Conservation (phyloP, 2,329 filamentous ascomycete species). For the Botrytis galanthina region DNA sequence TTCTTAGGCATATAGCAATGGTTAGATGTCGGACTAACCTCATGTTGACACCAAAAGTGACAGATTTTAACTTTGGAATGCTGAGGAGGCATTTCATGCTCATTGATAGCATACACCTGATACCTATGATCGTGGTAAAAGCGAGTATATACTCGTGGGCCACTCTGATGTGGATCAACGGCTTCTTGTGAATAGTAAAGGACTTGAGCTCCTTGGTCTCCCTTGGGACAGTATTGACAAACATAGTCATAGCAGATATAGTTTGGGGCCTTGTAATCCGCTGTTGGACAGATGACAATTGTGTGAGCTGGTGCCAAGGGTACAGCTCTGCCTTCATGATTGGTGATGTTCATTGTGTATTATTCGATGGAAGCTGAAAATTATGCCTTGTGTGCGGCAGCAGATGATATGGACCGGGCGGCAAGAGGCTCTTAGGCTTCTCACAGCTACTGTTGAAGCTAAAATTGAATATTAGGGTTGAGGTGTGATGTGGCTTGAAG, state of each 20-base stretch:
- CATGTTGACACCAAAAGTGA: constrained; percentile 6
- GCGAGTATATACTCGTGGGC: neutral
- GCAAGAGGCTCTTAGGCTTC: neutral
- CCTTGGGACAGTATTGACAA: neutral
- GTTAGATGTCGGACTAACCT: neutral
- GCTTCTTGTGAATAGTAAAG: neutral
- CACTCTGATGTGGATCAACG: neutral
- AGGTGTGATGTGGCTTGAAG: too few species aligned
- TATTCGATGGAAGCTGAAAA: neutral
- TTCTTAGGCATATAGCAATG: too few species aligned
- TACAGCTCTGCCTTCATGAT: neutral
- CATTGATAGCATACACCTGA: neutral
- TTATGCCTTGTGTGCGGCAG: neutral
- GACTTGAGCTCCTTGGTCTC: neutral
- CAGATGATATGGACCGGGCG: neutral
- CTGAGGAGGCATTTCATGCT: constrained; percentile 2
- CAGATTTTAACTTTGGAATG: neutral
- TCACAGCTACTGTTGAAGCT: neutral
- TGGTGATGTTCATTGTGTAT: neutral
- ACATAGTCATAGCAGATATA: neutral
- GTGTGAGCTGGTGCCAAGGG: neutral
- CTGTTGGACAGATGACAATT: neutral
- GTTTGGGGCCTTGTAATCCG: neutral
- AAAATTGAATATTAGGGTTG: too few species aligned
- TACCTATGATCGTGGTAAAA: neutral